A percentile compares a stretch with the other conserved stretches of the same genome.
These are phyloP conservation scores for Talaromyces pinophilus DNA, from an alignment of 2,329 filamentous ascomycete species.

Conservation along the genomic window DNA sequence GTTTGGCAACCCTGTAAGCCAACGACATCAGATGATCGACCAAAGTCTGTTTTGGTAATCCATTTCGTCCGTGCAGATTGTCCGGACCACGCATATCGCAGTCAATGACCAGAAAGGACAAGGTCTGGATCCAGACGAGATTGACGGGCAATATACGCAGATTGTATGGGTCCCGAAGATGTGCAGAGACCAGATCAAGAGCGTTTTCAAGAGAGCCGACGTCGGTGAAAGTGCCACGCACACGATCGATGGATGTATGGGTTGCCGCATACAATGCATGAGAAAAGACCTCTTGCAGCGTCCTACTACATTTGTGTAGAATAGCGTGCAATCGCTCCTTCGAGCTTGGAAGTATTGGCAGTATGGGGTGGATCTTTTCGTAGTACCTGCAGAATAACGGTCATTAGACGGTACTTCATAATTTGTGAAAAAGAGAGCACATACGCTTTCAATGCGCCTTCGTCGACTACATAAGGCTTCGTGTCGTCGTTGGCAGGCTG, in stretches of 20 bases:
- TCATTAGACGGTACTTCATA: no score
- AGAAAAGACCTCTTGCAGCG: conserved; percentile 45
- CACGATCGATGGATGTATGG: conserved; percentile 39
- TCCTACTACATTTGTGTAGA: conserved; percentile 43
- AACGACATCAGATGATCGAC: conserved; percentile 44
- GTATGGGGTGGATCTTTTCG: conserved; percentile 42
- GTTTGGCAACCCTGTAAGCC: conserved; percentile 43
- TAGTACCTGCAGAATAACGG: conserved; percentile 38
- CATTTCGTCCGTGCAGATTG: conserved; percentile 44
- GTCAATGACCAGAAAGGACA: conserved; percentile 46
- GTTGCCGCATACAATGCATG: conserved; percentile 44
- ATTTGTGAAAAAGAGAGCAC: conserved; percentile 23
- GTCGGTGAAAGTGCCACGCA: conserved; percentile 37
- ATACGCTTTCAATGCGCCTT: conserved; percentile 44
- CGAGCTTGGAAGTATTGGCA: conserved; percentile 46
- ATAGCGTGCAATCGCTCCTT: conserved; percentile 40
- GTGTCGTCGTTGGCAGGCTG: conserved; percentile 38
- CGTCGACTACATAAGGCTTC: conserved; percentile 40
- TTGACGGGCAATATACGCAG: conserved; percentile 40
- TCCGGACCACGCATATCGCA: conserved; percentile 46
- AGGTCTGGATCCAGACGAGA: conserved; percentile 44
- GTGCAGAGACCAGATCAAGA: conserved; percentile 42
- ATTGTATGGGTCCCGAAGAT: conserved; percentile 41
- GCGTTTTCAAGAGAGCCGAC: conserved; percentile 43
- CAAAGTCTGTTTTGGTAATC: conserved; percentile 43